Base-by-base conservation (phyloP, 2,329 filamentous ascomycete species). In the Teratosphaeria nubilosa region DNA sequence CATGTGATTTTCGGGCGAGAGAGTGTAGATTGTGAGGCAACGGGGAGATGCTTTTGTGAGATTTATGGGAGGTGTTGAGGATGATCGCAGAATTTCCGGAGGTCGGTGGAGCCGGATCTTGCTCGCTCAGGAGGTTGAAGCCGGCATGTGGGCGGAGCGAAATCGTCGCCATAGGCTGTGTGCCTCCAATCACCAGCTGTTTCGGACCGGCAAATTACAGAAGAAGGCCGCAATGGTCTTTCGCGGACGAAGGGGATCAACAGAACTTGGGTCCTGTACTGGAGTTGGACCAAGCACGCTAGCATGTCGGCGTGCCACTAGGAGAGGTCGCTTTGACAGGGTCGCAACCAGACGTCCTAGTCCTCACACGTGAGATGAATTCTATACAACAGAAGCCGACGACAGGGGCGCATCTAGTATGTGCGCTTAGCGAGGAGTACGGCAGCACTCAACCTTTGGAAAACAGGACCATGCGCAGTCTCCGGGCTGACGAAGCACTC, bases 1-100 rank as follows among this genome's bases (percentile, higher is more conserved):
- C 81, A 83, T 62, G 81, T 79, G 77, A 75, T 68, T 72, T 76
- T 66, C 59, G 66, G 57, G 54, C 58, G 58, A 65, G 34, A 60
- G 58, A 59, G 62, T 62, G 58, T 66, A 63, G 56, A 69, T 62
- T 74, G 71, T 60, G 63, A 65, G 1, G 58, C 63, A 22, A 53
- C 56, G 24, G 48, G 54, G 37, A 55, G 61, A 51, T 73, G 71
- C 59, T 63, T 61, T 53, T 69, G 65, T 56, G 60, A 64, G 25
- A 55, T 72, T n/a, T 74, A 69, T 56, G 69, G 64, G 25, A 65
- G 58, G 41, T 63, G 61, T 53, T 48, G n/a, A 48, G 10, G 9
- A 20, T 37, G 16, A n/a, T n/a, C 9, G 3, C 11, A 5, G 5
- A 48, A n/a, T 20, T 16, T 6, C 41, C 9, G 16, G 16, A 6